Conservation (phyloP, 1,284 basidiomycete species). For the Volvariella surrecta region DNA sequence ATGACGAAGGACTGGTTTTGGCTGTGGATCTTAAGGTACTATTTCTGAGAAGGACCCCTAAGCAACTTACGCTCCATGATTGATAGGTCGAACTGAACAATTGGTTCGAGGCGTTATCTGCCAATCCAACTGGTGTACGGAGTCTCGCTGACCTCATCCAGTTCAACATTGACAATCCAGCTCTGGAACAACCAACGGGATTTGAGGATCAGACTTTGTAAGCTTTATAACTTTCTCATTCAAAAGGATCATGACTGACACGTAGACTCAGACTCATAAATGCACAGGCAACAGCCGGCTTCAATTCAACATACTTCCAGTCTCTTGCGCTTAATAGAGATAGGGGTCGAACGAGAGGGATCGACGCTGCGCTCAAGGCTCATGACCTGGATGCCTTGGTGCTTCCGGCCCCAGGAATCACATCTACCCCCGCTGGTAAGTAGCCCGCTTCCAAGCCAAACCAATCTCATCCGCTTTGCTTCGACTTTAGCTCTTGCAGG, state of each 20-base stretch:
- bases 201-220: constrained; percentile 40
- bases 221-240: constrained; percentile 7
- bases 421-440: constrained; percentile 28
- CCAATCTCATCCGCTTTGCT: not conserved
- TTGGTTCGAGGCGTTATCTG: constrained; percentile 33
- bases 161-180: constrained; percentile 42
- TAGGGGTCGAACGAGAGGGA: constrained; percentile 44
- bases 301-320: constrained; percentile 37
- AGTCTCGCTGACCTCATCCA: constrained; percentile 46
- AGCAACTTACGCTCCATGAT: not conserved
- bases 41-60: not conserved
- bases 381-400: constrained; percentile 51
- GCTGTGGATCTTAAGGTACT: constrained; percentile 49
- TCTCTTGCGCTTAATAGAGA: constrained; percentile 43
- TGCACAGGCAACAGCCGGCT: constrained; percentile 37
- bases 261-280: constrained; percentile 31
- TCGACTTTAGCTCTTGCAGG: constrained; percentile 39
- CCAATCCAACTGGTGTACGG: constrained; percentile 45
- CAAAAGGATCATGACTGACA: constrained; percentile 2
- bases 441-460: not conserved
- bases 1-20: constrained; percentile 47
- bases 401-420: constrained; percentile 42
- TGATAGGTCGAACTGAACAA: constrained; percentile 40
- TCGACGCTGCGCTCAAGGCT: constrained; percentile 44
- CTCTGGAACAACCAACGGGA: constrained; percentile 39